Evolutionary conservation across 1,284 basidiomycete genomes (phyloP).

Genomic region (Ustilago xerochloae): DNA sequence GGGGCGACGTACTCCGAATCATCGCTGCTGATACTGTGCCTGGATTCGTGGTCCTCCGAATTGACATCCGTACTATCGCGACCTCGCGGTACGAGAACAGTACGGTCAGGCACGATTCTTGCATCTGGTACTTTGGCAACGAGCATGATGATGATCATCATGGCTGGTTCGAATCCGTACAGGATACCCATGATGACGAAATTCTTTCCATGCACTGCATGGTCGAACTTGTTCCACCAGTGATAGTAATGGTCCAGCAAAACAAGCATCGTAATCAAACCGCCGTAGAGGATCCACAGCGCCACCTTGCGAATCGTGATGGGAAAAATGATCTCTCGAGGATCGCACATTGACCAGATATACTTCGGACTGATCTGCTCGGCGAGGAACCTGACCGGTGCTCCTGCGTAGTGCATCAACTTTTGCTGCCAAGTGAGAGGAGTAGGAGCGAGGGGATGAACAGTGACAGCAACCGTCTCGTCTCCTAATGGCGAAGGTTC

Average conservation of each 20-base stretch:
- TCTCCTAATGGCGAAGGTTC: neutral
- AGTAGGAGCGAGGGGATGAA: neutral
- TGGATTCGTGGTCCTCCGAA: constrained; percentile 6
- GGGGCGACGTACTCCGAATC: neutral
- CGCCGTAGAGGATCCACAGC: constrained; percentile 35
- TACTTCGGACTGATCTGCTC: constrained; percentile 29
- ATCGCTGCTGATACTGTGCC: constrained; percentile 14
- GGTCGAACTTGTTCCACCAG: constrained; percentile 38
- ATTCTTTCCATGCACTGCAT: constrained; percentile 35
- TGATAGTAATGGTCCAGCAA: constrained; percentile 38
- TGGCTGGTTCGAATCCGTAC: constrained; percentile 37
- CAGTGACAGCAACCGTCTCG: neutral
- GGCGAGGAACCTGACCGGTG: constrained; percentile 16
- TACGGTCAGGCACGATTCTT: constrained; percentile 29
- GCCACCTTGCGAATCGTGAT: constrained; percentile 26
- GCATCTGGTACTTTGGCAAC: constrained; percentile 28
- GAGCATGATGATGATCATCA: constrained; percentile 38
- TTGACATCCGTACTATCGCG: constrained; percentile 4
- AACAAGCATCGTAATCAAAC: constrained; percentile 23
- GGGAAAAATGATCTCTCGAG: constrained; percentile 32
- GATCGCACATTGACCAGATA: constrained; percentile 29
- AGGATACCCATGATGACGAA: constrained; percentile 34
- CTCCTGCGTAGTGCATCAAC: constrained; percentile 4
- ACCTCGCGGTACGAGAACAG: constrained; percentile 27
- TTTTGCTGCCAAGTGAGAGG: constrained; percentile 7